Evolutionary conservation across 139 green algal species (phyloP).

Genomic region (Picochlorum sp.): DNA sequence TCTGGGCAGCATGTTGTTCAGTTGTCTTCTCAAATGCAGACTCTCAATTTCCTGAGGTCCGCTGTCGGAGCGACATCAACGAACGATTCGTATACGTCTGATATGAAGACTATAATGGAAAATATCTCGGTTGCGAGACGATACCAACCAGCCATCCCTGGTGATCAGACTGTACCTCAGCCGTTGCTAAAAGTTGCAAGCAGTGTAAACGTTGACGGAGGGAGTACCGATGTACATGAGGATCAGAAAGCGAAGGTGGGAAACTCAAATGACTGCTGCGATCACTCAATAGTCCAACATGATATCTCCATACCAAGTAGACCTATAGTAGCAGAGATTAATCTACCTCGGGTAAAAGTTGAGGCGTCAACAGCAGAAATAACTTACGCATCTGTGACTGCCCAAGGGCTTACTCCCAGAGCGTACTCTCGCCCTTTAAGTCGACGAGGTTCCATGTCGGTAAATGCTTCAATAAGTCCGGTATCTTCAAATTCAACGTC

Average conservation of each 20-base stretch:
- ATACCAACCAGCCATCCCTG: background rate
- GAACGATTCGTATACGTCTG: background rate
- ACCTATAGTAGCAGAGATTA: no score
- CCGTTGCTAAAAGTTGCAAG: no score
- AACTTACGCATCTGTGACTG: constrained; percentile 7
- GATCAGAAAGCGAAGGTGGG: no score
- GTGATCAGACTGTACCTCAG: no score
- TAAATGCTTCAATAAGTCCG: background rate
- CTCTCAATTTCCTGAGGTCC: background rate
- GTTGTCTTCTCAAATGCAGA: background rate
- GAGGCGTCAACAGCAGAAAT: background rate
- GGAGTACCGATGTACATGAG: no score
- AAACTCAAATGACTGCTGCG: no score
- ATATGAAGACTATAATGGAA: background rate
- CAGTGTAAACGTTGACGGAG: no score
- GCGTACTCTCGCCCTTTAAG: background rate
- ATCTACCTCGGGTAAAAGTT: no score
- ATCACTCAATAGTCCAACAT: no score
- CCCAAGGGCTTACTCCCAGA: background rate
- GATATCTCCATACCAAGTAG: background rate
- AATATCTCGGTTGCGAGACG: background rate
- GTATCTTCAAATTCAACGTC: background rate
- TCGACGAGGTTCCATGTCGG: background rate
- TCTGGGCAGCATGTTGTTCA: background rate
- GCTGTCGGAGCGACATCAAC: background rate